A percentile compares a stretch with the other conserved stretches of the same genome.
These are phyloP conservation scores for Suhomyces tanzawaensis DNA, from an alignment of 805 yeast species.

Conservation along the genomic window DNA sequence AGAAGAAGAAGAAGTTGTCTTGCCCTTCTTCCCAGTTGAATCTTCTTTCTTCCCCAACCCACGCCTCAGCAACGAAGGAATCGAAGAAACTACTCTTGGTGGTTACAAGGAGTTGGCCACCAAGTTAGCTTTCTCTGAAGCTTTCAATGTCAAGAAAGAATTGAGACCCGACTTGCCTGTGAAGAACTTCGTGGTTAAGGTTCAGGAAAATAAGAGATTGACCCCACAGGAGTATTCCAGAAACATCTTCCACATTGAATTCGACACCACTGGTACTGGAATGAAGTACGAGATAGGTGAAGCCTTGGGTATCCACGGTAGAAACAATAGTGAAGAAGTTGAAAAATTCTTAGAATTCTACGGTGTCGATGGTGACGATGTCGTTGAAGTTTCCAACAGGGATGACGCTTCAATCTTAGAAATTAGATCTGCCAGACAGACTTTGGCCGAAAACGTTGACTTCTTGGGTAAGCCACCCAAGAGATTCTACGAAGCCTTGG, in stretches of 20 bases:
- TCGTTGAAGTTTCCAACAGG: conserved; percentile 69
- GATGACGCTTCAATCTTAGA: conserved; percentile 60
- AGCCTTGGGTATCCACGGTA: conserved; percentile 93
- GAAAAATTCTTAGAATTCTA: conserved; percentile 66
- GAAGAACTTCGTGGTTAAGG: conserved; percentile 80
- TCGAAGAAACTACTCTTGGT: conserved; percentile 36
- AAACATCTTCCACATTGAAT: conserved; percentile 94
- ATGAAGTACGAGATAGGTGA: conserved; percentile 92
- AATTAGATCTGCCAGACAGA: conserved; percentile 79
- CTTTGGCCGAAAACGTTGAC: conserved; percentile 77
- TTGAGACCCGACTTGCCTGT: conserved; percentile 91
- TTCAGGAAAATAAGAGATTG: conserved; percentile 85
- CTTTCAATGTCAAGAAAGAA: conserved; percentile 53
- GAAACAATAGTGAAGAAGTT: conserved; percentile 67
- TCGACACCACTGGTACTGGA: conserved; percentile 88
- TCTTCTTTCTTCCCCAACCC: conserved; percentile 66
- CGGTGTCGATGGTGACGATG: conserved; percentile 64
- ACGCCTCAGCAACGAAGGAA: conserved; percentile 38
- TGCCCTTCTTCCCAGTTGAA: conserved; percentile 59
- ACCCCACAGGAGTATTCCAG: conserved; percentile 89
- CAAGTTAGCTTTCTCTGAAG: conserved; percentile 77
- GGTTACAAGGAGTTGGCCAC: conserved; percentile 54
- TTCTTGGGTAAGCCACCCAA: conserved; percentile 94
- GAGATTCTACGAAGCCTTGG: conserved; percentile 83
- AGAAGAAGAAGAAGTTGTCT: conserved; percentile 21